A percentile compares a stretch with the other conserved stretches of the same genome.
Evolutionary conservation across 495 filamentous ascomycete genomes (phyloP).

Genomic region (Xylaria flabelliformis): DNA sequence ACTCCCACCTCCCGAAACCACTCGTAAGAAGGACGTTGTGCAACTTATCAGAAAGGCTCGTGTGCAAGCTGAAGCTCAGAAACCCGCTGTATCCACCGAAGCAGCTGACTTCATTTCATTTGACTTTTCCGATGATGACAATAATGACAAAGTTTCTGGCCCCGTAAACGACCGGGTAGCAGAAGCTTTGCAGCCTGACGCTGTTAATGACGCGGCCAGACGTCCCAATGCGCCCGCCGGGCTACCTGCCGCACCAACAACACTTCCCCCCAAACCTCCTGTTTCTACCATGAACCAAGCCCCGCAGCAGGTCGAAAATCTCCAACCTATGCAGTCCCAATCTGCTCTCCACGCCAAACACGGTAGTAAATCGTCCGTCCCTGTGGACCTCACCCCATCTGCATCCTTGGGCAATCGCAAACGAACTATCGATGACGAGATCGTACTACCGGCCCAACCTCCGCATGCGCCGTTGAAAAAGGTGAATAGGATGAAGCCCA

Average conservation of each 20-base stretch:
- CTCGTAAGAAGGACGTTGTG: conserved; percentile 81
- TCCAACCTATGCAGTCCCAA: neutral
- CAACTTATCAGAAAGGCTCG: conserved; percentile 87
- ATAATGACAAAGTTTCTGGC: conserved; percentile 22
- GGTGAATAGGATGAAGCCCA: conserved; percentile 45
- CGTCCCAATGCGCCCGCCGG: neutral
- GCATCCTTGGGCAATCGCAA: conserved; percentile 60
- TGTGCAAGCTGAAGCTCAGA: conserved; percentile 55
- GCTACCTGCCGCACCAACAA: conserved; percentile 7
- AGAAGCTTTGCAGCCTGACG: neutral
- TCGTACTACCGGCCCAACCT: conserved; percentile 51
- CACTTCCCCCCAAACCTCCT: conserved; percentile 30
- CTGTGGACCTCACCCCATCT: conserved; percentile 39
- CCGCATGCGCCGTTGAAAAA: conserved; percentile 54
- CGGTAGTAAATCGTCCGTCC: conserved; percentile 11
- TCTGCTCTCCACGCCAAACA: conserved; percentile 1
- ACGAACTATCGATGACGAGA: conserved; percentile 71
- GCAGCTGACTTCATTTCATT: conserved; percentile 84
- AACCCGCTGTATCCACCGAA: conserved; percentile 63
- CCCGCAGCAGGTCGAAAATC: neutral
- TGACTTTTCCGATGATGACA: conserved; percentile 63
- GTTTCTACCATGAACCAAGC: conserved; percentile 5
- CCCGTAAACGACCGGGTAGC: neutral
- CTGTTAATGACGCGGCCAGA: neutral
- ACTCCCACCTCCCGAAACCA: conserved; percentile 69